These are phyloP conservation scores for Trichoderma simmonsii DNA, from an alignment of 2,329 filamentous ascomycete species.

Conservation along the genomic window DNA sequence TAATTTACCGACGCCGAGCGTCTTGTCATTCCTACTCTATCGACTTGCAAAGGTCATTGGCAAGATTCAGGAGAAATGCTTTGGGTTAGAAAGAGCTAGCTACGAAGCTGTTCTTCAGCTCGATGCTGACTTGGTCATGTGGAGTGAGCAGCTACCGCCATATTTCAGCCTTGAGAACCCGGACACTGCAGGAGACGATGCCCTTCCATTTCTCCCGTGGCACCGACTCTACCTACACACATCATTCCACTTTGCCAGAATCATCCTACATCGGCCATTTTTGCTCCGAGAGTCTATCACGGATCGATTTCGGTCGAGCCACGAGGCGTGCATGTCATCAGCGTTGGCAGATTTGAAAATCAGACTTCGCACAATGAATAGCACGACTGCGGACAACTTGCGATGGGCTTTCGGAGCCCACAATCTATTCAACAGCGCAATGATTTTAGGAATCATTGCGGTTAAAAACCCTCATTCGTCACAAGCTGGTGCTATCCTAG, in stretches of 20 bases:
- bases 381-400: neutral
- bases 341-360: conserved; percentile 4
- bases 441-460: conserved; percentile 1
- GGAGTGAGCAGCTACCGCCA: neutral
- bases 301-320: conserved; percentile 1
- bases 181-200: neutral
- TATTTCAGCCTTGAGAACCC: conserved; percentile 4
- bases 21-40: neutral
- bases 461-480: conserved; percentile 1
- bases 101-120: conserved; percentile 7
- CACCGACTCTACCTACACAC: neutral
- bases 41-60: conserved; percentile 5
- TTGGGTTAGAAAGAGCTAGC: neutral
- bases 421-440: conserved; percentile 1
- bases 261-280: neutral
- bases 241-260: conserved; percentile 8
- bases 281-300: neutral
- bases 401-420: conserved; percentile 5
- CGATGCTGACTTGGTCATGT: neutral
- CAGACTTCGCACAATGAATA: neutral
- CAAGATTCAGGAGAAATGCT: conserved; percentile 5
- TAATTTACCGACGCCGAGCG: neutral
- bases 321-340: conserved; percentile 9
- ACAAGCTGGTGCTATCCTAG: neutral
- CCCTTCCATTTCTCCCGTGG: neutral